Evolutionary conservation across 2,329 filamentous ascomycete genomes (phyloP).

Genomic region (Endothia cerciana): DNA sequence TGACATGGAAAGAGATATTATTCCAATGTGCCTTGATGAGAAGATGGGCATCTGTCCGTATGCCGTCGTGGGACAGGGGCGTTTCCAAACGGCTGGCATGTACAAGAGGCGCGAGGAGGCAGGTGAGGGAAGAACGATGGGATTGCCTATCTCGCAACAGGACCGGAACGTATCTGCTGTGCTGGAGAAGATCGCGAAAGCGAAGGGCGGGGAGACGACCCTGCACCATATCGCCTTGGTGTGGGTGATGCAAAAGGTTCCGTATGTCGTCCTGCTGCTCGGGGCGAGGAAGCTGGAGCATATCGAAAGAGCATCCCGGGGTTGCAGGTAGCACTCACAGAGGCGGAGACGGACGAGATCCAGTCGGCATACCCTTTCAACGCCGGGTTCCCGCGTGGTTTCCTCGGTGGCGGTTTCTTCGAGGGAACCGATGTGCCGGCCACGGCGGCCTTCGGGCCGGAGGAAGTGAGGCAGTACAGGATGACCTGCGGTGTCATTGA

Average conservation of each 20-base stretch:
- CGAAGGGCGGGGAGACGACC: slow-evolving; percentile 55
- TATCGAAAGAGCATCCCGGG: slow-evolving; percentile 60
- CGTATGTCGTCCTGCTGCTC: slow-evolving; percentile 57
- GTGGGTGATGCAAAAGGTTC: slow-evolving; percentile 55
- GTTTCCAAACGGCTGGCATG: slow-evolving; percentile 45
- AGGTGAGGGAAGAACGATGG: slow-evolving; percentile 41
- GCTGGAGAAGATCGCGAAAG: slow-evolving; percentile 62
- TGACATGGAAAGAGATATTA: slow-evolving; percentile 46
- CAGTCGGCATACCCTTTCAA: slow-evolving; percentile 58
- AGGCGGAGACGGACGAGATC: slow-evolving; percentile 58
- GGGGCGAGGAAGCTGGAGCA: slow-evolving; percentile 58
- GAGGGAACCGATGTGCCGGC: slow-evolving; percentile 3
- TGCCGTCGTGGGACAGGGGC: slow-evolving; percentile 60
- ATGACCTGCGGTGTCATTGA: not conserved
- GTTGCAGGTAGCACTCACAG: slow-evolving; percentile 51
- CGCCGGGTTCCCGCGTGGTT: slow-evolving; percentile 55
- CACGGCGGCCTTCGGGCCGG: not conserved
- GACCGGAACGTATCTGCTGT: slow-evolving; percentile 51
- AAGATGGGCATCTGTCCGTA: slow-evolving; percentile 62
- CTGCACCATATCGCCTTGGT: slow-evolving; percentile 62
- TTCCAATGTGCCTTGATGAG: slow-evolving; percentile 46
- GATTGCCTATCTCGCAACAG: slow-evolving; percentile 1
- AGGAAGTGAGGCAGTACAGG: not conserved
- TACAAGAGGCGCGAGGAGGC: slow-evolving; percentile 35
- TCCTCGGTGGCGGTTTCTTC: slow-evolving; percentile 37